phyloP scores from a whole-genome alignment of 129 eudicot genomes.

The Lactuca saligna region DNA sequence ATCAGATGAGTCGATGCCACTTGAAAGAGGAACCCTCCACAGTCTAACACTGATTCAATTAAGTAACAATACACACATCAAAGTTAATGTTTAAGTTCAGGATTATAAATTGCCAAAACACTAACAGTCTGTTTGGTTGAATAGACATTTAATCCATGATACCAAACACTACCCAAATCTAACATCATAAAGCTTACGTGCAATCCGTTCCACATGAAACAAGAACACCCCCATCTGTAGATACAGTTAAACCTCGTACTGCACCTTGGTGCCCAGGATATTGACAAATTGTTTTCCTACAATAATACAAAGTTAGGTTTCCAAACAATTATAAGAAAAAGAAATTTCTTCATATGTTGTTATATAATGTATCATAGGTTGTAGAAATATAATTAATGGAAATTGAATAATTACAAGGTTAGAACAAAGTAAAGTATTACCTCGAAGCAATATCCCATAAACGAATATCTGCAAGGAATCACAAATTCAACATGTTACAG shows the following conservation, averaged over 20 bases:
- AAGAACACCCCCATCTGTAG: constrained; percentile 85
- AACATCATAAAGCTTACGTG: constrained; percentile 56
- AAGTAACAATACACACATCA: constrained; percentile 1
- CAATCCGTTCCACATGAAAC: constrained; percentile 96
- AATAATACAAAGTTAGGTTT: neutral
- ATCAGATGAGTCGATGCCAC: constrained; percentile 41
- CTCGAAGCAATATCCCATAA: constrained; percentile 98
- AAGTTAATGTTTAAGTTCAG: neutral
- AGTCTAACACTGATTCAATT: constrained; percentile 68
- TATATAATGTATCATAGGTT: neutral
- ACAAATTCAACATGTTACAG: neutral
- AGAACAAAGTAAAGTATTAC: constrained; percentile 33
- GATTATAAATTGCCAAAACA: neutral
- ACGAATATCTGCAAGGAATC: constrained; percentile 77
- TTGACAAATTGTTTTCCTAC: constrained; percentile 75
- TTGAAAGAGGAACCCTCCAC: constrained; percentile 82
- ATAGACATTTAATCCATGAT: neutral
- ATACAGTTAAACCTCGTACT: constrained; percentile 77
- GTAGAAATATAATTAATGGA: neutral
- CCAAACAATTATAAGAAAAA: too few species aligned
- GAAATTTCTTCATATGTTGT: neutral
- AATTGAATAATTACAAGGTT: constrained; percentile 11
- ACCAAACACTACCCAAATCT: neutral
- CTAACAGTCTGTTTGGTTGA: neutral
- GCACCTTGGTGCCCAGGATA: constrained; percentile 91